Conservation (phyloP, 106 monocot species). For the Dendrobium nobile region DNA sequence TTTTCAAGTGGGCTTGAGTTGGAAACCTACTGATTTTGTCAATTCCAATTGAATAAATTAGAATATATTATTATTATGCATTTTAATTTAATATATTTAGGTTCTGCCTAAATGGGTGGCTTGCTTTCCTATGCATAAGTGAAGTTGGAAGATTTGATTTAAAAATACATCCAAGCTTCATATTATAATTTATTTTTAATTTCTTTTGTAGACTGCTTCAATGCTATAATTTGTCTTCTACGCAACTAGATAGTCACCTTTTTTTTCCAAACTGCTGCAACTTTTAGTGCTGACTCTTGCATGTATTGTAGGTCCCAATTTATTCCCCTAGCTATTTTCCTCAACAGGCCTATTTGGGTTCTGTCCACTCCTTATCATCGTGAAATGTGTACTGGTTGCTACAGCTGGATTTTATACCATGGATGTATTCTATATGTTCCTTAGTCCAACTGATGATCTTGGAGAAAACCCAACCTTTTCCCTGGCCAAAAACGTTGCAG, state of each 20-base stretch:
- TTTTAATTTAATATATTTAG: neutral
- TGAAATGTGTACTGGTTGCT: slow-evolving; percentile 96
- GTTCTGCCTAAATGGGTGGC: neutral
- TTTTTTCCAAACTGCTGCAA: neutral
- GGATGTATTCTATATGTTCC: slow-evolving; percentile 99
- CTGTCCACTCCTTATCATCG: slow-evolving; percentile 81
- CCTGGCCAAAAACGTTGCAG: slow-evolving; percentile 79
- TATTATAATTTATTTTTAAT: neutral
- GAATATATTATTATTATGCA: neutral
- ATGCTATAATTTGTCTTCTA: neutral
- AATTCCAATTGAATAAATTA: neutral
- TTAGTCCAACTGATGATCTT: slow-evolving; percentile 95
- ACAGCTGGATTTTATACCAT: slow-evolving; percentile 88
- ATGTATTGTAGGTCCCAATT: slow-evolving; percentile 64
- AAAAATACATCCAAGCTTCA: neutral
- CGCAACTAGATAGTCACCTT: neutral
- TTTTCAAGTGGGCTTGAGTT: neutral
- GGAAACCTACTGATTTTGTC: neutral
- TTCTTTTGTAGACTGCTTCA: neutral
- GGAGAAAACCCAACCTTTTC: slow-evolving; percentile 94
- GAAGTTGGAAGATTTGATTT: neutral
- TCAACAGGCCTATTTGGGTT: slow-evolving; percentile 95
- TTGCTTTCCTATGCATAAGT: neutral
- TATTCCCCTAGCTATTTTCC: slow-evolving; percentile 86
- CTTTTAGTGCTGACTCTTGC: neutral